Base-by-base conservation (phyloP, 2,329 filamentous ascomycete genomes). In the Talaromyces rugulosus region DNA sequence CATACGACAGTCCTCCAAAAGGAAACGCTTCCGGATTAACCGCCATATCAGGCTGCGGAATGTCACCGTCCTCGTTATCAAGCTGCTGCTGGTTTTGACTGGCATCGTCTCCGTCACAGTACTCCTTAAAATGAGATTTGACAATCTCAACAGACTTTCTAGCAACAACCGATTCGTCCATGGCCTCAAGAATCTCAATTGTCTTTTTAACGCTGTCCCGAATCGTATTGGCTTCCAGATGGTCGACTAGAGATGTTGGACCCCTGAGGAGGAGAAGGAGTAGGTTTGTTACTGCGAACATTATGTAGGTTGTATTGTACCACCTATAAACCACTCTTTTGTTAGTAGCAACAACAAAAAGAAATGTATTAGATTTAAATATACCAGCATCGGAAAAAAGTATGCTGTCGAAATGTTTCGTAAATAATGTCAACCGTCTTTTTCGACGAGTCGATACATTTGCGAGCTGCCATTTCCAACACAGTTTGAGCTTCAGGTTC, bases 221-320 rank as follows among this genome's bases (percentile, higher is more conserved):
- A 7, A 73, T 59, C 1, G 68, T 67, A 52, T 69, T 66, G n/a
- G 72, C 71, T 44, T 70, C 70, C 4, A 65, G 59, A 6, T 30
- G 30, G 34, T 31, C 47, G 40, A 50, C 36, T 4, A 44, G 54
- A 51, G 70, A 69, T 62, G 69, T 67, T 33, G 71, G 68, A 14
- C 72, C 63, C 58, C 69, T 71, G 30, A 69, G 72, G 65, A 74
- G 70, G 36, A 72, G 71, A 4, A 75, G 70, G 23, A 76, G 71
- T 30, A 78, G 69, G 1, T 75, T 75, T 3, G 71, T 72, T 28
- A 72, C 74, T 36, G 75, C 77, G 58, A 77, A 77, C 66, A 77
- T 74, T 4, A 77, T 70, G 53, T 78, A 79, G 0, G 76, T 78
- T 50, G 74, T 72, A 62, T 79, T 79, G 59, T 79, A 78, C 72